Evolutionary conservation across 1,284 basidiomycete species (phyloP).

Genomic region (Sporisorium iseilematis-ciliati): DNA sequence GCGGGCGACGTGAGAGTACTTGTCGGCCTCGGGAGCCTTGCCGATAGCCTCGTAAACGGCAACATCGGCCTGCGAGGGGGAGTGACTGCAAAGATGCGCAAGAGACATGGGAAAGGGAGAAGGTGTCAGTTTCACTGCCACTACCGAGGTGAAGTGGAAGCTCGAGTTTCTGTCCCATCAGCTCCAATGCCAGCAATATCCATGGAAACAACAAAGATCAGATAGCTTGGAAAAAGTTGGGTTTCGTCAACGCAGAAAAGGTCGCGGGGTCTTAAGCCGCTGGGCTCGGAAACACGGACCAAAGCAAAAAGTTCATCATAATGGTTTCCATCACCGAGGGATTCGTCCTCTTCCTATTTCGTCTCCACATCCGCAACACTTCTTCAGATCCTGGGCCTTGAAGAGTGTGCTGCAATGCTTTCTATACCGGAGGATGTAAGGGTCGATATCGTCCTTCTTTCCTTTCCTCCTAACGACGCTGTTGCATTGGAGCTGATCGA

Average conservation of each 20-base stretch:
- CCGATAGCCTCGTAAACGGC: constrained; percentile 84
- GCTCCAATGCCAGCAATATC: not conserved
- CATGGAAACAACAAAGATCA: constrained; percentile 49
- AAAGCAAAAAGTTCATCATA: constrained; percentile 67
- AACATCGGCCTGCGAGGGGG: constrained; percentile 96
- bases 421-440: not conserved
- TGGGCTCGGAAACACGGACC: constrained; percentile 71
- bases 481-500: constrained; percentile 10
- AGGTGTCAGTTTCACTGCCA: constrained; percentile 20
- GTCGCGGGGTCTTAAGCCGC: constrained; percentile 70
- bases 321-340: constrained; percentile 26
- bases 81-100: constrained; percentile 77
- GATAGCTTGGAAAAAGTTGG: constrained; percentile 65
- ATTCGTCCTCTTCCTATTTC: not conserved
- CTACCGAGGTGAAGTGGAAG: not conserved
- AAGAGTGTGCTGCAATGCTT: not conserved
- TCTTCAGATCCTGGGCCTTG: not conserved
- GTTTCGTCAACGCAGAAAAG: constrained; percentile 68
- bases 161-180: not conserved
- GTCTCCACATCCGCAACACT: not conserved
- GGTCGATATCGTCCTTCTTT: not conserved
- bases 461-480: not conserved
- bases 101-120: not conserved
- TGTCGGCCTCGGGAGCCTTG: constrained; percentile 75
- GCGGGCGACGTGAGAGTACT: constrained; percentile 83